These are phyloP conservation scores for Terana coerulea DNA, from an alignment of 768 basidiomycete species.

Conservation along the genomic window DNA sequence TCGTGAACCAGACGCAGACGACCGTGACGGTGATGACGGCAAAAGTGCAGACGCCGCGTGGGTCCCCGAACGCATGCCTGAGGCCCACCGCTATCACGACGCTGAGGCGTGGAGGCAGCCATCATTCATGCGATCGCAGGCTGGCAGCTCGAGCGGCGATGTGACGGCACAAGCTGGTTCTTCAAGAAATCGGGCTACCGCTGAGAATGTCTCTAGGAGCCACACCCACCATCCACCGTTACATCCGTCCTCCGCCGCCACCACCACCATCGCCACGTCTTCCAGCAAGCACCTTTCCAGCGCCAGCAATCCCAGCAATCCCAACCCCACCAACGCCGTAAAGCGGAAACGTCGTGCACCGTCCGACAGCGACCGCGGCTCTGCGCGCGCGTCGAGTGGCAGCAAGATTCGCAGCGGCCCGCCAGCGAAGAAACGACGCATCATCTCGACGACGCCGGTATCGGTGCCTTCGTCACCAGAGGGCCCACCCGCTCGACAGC, in stretches of 20 bases:
- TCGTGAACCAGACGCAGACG: no score
- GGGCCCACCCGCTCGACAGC: neutral
- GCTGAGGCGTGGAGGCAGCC: conserved; percentile 2
- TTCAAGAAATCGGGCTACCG: no score
- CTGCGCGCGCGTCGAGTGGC: no score
- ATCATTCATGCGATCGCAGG: conserved; percentile 1
- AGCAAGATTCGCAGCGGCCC: no score
- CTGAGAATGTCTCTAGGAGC: no score
- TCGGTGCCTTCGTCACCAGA: neutral
- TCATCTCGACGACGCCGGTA: neutral
- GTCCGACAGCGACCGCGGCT: neutral
- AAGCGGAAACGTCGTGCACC: neutral
- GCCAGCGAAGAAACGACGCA: neutral
- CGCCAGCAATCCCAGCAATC: neutral
- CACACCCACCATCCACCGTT: no score
- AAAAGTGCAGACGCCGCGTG: no score
- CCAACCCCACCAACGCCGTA: neutral
- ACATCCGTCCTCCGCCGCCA: neutral
- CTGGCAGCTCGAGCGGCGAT: neutral
- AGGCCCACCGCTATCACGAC: neutral
- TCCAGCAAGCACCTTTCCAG: neutral
- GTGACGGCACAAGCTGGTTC: no score
- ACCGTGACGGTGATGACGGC: no score
- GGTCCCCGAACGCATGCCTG: no score
- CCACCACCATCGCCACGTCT: neutral